Evolutionary conservation across 1,139 yeast species (phyloP).

Genomic region (Blastobotrys illinoisensis): DNA sequence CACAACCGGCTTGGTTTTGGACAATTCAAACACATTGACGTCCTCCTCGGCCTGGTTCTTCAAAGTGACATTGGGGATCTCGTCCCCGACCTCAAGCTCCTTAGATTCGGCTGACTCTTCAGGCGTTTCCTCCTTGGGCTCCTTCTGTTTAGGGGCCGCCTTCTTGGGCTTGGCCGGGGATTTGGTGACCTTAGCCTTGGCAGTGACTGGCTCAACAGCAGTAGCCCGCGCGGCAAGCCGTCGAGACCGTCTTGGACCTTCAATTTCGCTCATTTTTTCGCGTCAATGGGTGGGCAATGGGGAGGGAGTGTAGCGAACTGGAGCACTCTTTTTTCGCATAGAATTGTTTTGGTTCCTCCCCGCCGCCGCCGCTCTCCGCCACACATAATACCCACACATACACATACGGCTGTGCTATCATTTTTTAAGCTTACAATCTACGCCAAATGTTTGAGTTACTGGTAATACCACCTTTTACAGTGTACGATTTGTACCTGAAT

Average conservation of each 20-base stretch:
- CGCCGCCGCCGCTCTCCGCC: background rate
- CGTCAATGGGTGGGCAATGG: background rate
- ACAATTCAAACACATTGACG: constrained; percentile 34
- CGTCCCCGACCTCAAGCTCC: constrained; percentile 48
- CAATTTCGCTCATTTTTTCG: constrained; percentile 10
- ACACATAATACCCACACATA: background rate
- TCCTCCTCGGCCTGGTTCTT: constrained; percentile 62
- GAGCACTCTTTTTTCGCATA: background rate
- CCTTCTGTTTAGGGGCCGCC: constrained; percentile 4
- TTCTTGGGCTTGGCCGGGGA: constrained; percentile 10
- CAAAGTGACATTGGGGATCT: constrained; percentile 57
- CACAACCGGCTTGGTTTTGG: constrained; percentile 24
- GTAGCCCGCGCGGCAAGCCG: constrained; percentile 9
- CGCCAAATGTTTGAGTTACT: too few species aligned
- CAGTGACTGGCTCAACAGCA: constrained; percentile 9
- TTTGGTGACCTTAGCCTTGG: constrained; percentile 4
- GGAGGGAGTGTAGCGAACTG: background rate
- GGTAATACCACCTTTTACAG: too few species aligned
- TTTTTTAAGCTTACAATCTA: too few species aligned
- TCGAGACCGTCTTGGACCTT: constrained; percentile 12
- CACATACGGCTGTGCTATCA: background rate
- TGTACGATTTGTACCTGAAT: too few species aligned
- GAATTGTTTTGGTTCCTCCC: background rate
- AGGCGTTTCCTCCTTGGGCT: background rate
- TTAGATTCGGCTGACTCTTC: background rate